Evolutionary conservation across 179 eudicot genomes (phyloP), one percentile per base, ranked within the genome.

Genomic region (Pouteria campechiana): DNA sequence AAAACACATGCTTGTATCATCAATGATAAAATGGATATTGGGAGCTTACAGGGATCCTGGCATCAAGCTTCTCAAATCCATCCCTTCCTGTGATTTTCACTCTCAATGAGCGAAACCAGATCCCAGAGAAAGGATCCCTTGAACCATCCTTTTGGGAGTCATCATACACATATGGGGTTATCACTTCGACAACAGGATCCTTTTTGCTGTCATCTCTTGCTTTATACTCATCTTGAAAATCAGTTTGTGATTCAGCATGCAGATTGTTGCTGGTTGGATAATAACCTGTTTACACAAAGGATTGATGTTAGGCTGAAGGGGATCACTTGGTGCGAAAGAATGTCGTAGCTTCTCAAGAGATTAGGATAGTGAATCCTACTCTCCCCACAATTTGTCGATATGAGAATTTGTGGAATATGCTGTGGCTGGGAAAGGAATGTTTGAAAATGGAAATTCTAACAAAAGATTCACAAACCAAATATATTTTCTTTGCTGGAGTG

Each of bases 1-100:
- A n/a, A n/a, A n/a, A n/a, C n/a, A n/a, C n/a, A n/a, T n/a, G n/a
- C n/a, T n/a, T n/a, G n/a, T n/a, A n/a, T n/a, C n/a, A n/a, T n/a
- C n/a, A n/a, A n/a, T n/a, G 15, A 4, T 32, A 8, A 5, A 45
- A 2, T 7, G 15, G 7, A 9, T 10, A 22, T 13, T 6, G 10
- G 41, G 22, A 51, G 57, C 95, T 75, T 74, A 89, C 97, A 41
- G 97, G 97, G 53, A 89, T 76, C 30, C 79, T 66, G 37, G 81
- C 73, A 54, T 89, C 95, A 40, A 85, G 95, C 44, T 75, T 89
- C 71, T 85, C 93, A 66, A 59, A 51, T 47, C 95, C 93, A 61
- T 89, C 86, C 39, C 67, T 65, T 52, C 95, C 86, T n/a, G 80
- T 85, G 20, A 89, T 85, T 64, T 56, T 85, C 41, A 89, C 69